phyloP scores from a whole-genome alignment of 768 basidiomycete genomes.

The Lentinus brumalis region DNA sequence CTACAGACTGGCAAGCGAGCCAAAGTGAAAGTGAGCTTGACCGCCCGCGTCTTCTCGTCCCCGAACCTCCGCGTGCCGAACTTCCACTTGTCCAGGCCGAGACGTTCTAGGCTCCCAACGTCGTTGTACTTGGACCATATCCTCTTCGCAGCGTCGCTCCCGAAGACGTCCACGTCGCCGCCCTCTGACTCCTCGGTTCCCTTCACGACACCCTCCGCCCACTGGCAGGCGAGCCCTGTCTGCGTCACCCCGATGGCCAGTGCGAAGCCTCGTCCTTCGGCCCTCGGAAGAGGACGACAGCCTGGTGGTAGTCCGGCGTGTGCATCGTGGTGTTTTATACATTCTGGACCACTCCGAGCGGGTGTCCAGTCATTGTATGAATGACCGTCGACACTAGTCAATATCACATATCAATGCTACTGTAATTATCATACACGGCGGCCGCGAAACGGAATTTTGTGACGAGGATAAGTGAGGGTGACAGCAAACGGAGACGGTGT shows the following conservation, averaged over 20 bases:
- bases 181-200: background rate
- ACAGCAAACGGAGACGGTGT: too few relatives aligned
- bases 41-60: background rate
- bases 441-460: too few relatives aligned
- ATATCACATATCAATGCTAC: too few relatives aligned
- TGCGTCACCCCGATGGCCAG: background rate
- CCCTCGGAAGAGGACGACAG: background rate
- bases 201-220: background rate
- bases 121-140: background rate
- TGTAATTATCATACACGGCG: too few relatives aligned
- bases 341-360: too few relatives aligned
- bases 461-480: too few relatives aligned
- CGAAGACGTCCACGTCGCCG: background rate
- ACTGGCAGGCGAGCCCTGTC: background rate
- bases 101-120: background rate
- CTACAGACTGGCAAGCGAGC: too few relatives aligned
- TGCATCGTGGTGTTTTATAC: background rate
- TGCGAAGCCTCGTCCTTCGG: background rate
- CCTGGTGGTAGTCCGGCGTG: background rate
- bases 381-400: too few relatives aligned
- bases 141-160: background rate
- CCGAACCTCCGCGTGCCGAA: background rate
- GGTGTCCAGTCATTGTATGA: too few relatives aligned
- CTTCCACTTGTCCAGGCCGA: background rate
- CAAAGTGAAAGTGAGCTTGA: background rate